These are phyloP conservation scores for Myriosclerotinia curreyana DNA, from an alignment of 2,329 filamentous ascomycete species.

Conservation along the genomic window DNA sequence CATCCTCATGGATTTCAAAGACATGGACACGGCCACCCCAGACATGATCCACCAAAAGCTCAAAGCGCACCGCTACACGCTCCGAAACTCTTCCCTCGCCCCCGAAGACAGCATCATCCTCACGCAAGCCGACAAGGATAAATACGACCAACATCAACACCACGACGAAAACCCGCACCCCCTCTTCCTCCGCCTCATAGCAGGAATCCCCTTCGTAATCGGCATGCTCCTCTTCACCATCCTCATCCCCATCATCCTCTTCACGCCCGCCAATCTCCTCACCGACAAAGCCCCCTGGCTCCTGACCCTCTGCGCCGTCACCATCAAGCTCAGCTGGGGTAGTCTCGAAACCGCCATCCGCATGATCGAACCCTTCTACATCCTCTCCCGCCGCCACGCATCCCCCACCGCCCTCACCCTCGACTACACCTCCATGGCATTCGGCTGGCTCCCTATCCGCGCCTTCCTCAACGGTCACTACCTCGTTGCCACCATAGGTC, in stretches of 20 bases:
- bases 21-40: slow-evolving; percentile 64
- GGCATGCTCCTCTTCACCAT: slow-evolving; percentile 55
- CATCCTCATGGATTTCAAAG: slow-evolving; percentile 70
- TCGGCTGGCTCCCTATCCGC: slow-evolving; percentile 60
- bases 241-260: slow-evolving; percentile 61
- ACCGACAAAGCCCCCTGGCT: slow-evolving; percentile 63
- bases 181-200: slow-evolving; percentile 60
- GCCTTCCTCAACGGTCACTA: slow-evolving; percentile 62
- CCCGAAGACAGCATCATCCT: slow-evolving; percentile 55
- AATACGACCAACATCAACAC: slow-evolving; percentile 50
- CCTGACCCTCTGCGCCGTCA: slow-evolving; percentile 62
- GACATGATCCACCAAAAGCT: slow-evolving; percentile 65
- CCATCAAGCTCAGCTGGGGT: slow-evolving; percentile 66
- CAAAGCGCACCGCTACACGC: slow-evolving; percentile 63
- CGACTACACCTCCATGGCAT: slow-evolving; percentile 71
- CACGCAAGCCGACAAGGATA: slow-evolving; percentile 45
- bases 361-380: slow-evolving; percentile 72
- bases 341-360: slow-evolving; percentile 66
- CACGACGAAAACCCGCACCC: slow-evolving; percentile 61
- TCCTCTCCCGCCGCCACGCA: slow-evolving; percentile 64
- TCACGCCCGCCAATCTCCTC: slow-evolving; percentile 51
- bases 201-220: slow-evolving; percentile 58
- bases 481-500: slow-evolving; percentile 64
- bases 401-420: slow-evolving; percentile 63
- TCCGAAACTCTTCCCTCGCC: slow-evolving; percentile 68